Conservation (phyloP, 345 rosid species). For the Moringa oleifera region DNA sequence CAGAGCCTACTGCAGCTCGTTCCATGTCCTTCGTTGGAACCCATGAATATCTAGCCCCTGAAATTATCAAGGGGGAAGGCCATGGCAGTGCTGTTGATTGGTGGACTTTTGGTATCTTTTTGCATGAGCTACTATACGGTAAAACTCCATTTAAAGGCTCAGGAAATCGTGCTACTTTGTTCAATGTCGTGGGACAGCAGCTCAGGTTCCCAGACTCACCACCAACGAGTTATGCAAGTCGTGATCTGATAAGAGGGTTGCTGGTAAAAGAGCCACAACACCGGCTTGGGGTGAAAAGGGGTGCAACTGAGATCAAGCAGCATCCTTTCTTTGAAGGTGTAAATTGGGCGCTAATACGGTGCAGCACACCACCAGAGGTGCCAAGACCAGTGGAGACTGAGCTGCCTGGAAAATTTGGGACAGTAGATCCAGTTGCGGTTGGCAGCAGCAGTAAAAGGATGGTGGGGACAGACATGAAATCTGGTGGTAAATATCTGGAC, state of each 20-base stretch:
- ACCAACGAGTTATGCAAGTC: conserved; percentile 72
- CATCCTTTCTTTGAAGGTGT: conserved; percentile 96
- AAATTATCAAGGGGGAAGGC: conserved; percentile 95
- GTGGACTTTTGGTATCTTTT: conserved; percentile 98
- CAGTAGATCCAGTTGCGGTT: conserved; percentile 57
- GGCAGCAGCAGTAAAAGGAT: conserved; percentile 69
- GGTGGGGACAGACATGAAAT: conserved; percentile 53
- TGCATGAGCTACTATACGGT: conserved; percentile 82
- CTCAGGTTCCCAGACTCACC: conserved; percentile 88
- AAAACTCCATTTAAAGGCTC: conserved; percentile 96
- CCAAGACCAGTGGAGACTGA: conserved; percentile 76
- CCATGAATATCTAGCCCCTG: conserved; percentile 96
- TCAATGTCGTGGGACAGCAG: conserved; percentile 94
- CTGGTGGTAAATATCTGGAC: conserved; percentile 92
- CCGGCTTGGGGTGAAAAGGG: conserved; percentile 88
- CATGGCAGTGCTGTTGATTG: conserved; percentile 99
- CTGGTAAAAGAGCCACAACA: conserved; percentile 92
- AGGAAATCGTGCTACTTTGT: conserved; percentile 86
- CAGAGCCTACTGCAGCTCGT: conserved; percentile 90
- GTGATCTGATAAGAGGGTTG: conserved; percentile 81
- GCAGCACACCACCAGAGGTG: conserved; percentile 96
- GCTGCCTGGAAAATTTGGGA: conserved; percentile 54
- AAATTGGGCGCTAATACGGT: conserved; percentile 95
- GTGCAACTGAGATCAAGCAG: conserved; percentile 97
- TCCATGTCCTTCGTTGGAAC: conserved; percentile 99